Evolutionary conservation across 2,329 filamentous ascomycete genomes (phyloP), one percentile per base, ranked within the genome.

Genomic region (Penicillium sp.): DNA sequence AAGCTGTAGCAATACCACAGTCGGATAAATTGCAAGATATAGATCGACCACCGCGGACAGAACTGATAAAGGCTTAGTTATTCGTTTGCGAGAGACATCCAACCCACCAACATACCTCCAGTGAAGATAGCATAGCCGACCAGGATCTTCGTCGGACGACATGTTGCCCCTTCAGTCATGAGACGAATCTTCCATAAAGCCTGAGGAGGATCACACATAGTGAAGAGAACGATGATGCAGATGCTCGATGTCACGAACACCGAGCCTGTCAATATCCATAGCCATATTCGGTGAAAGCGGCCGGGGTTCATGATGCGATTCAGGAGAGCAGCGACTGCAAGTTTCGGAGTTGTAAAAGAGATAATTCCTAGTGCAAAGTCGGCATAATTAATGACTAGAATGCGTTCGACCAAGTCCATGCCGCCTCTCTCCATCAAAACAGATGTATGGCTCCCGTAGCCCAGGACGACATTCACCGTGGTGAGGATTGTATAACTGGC

Each of bases 191-290:
- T 65, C 79, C 79, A 81, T 18, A 74, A 66, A 0, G 75, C 71
- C 26, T 53, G 45, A 0, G 65, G 59, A 0, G 79, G 78, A 1
- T 63, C 64, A 63, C 79, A 81, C 53, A 75, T 76, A 4, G 70
- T 74, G 40, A 78, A 75, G 1, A 79, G 60, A 6, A 79, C 66
- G 18, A 77, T 60, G 16, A 79, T 68, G 39, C 69, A 74, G 11
- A 66, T 66, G 0, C 72, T 52, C 13, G 76, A 61, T 2, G 67
- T 64, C 8, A 72, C 34, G 14, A 71, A 59, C 32, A 69, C 72
- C 7, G 66, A 22, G 4, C 59, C 61, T 1, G 69, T 69, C n/a
- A 80, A 50, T 0, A 42, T 29, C 67, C 67, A 70, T 1, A 70
- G 46, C 18, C 32, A 45, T 3, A 57, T 31, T 2, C 55, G 59